A percentile compares a stretch with the other conserved stretches of the same genome.
These are phyloP conservation scores for Cytidiella melzeri DNA, from an alignment of 768 basidiomycete genomes.

Conservation along the genomic window DNA sequence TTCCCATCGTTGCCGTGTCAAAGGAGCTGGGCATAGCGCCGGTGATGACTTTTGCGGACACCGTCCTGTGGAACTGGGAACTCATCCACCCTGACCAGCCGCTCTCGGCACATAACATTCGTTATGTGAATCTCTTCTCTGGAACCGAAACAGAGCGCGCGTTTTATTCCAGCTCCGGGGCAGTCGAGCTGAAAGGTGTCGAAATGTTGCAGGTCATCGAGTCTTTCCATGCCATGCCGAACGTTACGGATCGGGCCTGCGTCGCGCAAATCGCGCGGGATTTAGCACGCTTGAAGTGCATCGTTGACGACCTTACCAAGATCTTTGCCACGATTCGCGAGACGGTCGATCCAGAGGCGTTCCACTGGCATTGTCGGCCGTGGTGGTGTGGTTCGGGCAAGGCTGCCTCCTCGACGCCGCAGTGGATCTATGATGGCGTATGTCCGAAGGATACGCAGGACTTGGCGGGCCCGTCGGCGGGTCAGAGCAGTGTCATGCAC, in stretches of 20 bases:
- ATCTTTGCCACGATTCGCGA: slow-evolving; percentile 65
- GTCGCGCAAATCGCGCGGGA: slow-evolving; percentile 67
- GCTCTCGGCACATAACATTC: slow-evolving; percentile 67
- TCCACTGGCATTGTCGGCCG: slow-evolving; percentile 86
- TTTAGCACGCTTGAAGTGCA: slow-evolving; percentile 55
- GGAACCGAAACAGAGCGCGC: slow-evolving; percentile 75
- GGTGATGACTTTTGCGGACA: slow-evolving; percentile 92
- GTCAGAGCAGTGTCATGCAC: slow-evolving; percentile 90
- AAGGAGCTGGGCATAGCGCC: slow-evolving; percentile 80
- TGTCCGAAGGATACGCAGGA: slow-evolving; percentile 44
- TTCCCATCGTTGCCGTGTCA: slow-evolving; percentile 76
- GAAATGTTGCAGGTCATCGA: slow-evolving; percentile 84
- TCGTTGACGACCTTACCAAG: slow-evolving; percentile 70
- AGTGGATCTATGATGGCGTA: slow-evolving; percentile 80
- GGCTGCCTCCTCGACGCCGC: slow-evolving; percentile 40
- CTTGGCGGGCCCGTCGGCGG: slow-evolving; percentile 86
- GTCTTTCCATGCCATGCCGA: slow-evolving; percentile 74
- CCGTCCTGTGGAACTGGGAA: slow-evolving; percentile 91
- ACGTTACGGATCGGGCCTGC: slow-evolving; percentile 38
- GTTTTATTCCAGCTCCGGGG: slow-evolving; percentile 83
- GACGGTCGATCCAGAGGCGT: slow-evolving; percentile 75
- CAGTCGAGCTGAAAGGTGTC: slow-evolving; percentile 80
- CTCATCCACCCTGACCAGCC: slow-evolving; percentile 51
- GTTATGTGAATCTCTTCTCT: slow-evolving; percentile 72
- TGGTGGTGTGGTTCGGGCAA: slow-evolving; percentile 87